Conservation (phyloP, 2,329 filamentous ascomycete genomes). For the Neofusicoccum kwambonambiense region DNA sequence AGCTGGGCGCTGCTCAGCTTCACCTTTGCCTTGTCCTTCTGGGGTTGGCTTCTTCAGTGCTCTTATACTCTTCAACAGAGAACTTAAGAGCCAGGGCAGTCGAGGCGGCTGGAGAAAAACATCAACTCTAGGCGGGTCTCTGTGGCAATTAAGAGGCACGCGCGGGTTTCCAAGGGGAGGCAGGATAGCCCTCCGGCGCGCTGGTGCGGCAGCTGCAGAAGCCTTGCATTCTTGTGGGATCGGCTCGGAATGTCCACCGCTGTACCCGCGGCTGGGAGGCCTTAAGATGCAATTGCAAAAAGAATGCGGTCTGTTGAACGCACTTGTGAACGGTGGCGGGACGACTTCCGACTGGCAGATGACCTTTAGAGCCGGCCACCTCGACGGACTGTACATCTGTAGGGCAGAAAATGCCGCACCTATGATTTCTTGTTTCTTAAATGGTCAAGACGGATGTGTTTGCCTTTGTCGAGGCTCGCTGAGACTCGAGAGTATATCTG, state of each 20-base stretch:
- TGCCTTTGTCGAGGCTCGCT: too few species aligned
- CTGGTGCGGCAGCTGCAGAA: not conserved
- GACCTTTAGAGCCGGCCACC: not conserved
- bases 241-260: not conserved
- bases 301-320: not conserved
- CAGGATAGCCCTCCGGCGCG: not conserved
- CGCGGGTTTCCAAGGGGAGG: not conserved
- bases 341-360: not conserved
- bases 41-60: not conserved
- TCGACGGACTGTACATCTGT: not conserved
- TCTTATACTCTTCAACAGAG: slow-evolving; percentile 1
- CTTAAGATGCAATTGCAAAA: not conserved
- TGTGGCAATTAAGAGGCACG: slow-evolving; percentile 9
- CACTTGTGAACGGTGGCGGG: not conserved
- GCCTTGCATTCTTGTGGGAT: slow-evolving; percentile 1
- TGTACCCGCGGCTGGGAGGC: not conserved
- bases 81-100: not conserved
- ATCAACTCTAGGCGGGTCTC: not conserved
- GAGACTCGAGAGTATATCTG: too few species aligned
- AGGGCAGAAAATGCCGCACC: not conserved
- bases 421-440: not conserved
- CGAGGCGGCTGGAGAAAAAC: not conserved
- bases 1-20: slow-evolving; percentile 13
- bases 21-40: slow-evolving; percentile 4
- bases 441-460: too few species aligned